A percentile compares a stretch with the other conserved stretches of the same genome.
Conservation (phyloP, 1,284 basidiomycete species). For the Microbotryum saponariae region DNA sequence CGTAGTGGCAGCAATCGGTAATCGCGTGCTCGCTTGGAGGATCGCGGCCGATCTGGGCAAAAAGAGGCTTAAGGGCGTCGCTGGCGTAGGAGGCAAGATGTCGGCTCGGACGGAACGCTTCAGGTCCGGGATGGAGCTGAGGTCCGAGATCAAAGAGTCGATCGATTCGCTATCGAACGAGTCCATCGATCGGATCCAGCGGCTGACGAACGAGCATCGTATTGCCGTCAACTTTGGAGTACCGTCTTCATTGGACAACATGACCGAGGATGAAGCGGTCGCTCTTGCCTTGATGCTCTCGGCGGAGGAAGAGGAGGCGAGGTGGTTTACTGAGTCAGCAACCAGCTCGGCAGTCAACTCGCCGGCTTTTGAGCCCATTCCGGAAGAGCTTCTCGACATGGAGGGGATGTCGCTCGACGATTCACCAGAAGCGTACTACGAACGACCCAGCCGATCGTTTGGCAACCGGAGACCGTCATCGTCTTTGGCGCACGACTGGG, state of each 20-base stretch:
- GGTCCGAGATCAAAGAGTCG: constrained; percentile 16
- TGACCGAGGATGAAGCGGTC: constrained; percentile 35
- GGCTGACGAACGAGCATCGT: constrained; percentile 11
- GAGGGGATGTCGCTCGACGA: constrained; percentile 28
- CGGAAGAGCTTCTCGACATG: constrained; percentile 21
- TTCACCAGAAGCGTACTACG: constrained; percentile 1
- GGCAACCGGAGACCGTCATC: not conserved
- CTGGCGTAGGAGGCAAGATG: not conserved
- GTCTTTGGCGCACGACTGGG: not conserved
- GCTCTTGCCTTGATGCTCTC: constrained; percentile 34
- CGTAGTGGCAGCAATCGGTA: constrained; percentile 32
- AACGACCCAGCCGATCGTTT: not conserved
- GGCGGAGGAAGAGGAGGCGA: constrained; percentile 30
- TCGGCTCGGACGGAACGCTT: not conserved
- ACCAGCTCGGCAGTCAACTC: not conserved
- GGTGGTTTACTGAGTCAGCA: not conserved
- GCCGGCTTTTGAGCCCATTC: constrained; percentile 16
- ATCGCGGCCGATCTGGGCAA: constrained; percentile 18
- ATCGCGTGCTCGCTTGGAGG: constrained; percentile 30
- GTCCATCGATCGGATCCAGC: constrained; percentile 18
- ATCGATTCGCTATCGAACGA: constrained; percentile 27
- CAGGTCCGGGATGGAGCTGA: not conserved
- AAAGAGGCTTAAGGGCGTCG: constrained; percentile 7
- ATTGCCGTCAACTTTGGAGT: constrained; percentile 17
- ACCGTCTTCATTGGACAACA: constrained; percentile 25